Base-by-base conservation (phyloP, 2,329 filamentous ascomycete genomes). In the Geoglossum cookeanum region DNA sequence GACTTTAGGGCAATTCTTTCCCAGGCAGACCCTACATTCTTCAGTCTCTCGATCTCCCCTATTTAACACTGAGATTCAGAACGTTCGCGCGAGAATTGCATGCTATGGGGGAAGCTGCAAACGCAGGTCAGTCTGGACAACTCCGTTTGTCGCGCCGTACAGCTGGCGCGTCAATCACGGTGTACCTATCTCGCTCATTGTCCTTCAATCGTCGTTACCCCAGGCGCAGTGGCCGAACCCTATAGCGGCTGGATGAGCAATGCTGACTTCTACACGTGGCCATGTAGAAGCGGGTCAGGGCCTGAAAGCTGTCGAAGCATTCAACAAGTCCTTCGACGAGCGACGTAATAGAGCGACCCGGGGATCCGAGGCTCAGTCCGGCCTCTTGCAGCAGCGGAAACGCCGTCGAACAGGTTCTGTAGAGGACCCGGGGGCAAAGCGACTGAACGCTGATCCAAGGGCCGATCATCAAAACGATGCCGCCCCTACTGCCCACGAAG, bases 1-100 rank as follows among this genome's bases (percentile, higher is more conserved):
- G 49, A 53, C 33, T 32, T 53, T 53, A 53, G 49, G 49, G 49
- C 49, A 53, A 53, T 53, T 53, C 11, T 53, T 37, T 37, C 49
- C 30, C 13, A 22, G 8, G 49, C 9, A 30, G 15, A 53, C 22
- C 30, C 33, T 53, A n/a, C 49, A 22, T 22, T 22, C 22, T n/a
- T 53, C 49, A 53, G n/a, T 32, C 11, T 53, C 49, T 27, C 49
- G 27, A 52, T 33, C 27, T 52, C n/a, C n/a, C 22, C n/a, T 15
- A 11, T 53, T 35, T 17, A 9, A 3, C 30, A 15, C 15, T 35
- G 6, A 30, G 22, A 32, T 9, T 4, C 8, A 22, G n/a, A 17
- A 53, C 30, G n/a, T 35, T 35, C n/a, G 30, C 5, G 9, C 33
- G 30, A 35, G 33, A 13, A 53, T 6, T n/a, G 37, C 5, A 37